Evolutionary conservation across 192 early-diverging fungal species (phyloP), one percentile per base, ranked within the genome.

Genomic region (Gigaspora rosea): DNA sequence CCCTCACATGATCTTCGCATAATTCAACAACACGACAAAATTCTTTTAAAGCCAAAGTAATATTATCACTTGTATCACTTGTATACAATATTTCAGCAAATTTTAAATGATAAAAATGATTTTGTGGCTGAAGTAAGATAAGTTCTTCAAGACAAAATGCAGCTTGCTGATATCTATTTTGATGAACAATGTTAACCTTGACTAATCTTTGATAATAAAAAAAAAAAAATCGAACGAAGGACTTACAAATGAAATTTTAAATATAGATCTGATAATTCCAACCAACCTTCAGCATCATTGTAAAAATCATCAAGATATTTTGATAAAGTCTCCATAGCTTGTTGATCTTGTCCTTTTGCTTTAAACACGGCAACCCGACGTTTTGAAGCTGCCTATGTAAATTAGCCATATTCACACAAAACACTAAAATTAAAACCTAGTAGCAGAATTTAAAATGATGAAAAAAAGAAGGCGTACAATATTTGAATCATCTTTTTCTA

Each of bases 131-230:
- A 57, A 94, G 87, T 73, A 99, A 70, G 63, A 99, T 86, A n/a
- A 95, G 80, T 82, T 99, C 97, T 80, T 99, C 97, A 59, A 92
- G 79, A 78, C 95, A 96, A 79, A 93, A 98, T 15, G 90, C 91
- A 7, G 97, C 96, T 83, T 96, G 94, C 75, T 89, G 80, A 79
- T 93, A 92, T 75, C 85, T 86, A 56, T 57, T 18, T 54, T 54
- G n/a, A 50, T 33, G 0, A 54, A 36, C 2, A 41, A 41, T 7
- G 41, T 41, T 41, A 41, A 7, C 7, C 41, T 41, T 41, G 27
- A 27, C 27, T 27, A 41, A 41, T 41, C 41, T 6, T 41, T 41
- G 41, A 27, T 27, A 22, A 62, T 20, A 20, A 54, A 3, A 10
- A 59, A 41, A 2, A 16, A 33, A 47, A 51, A 35, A n/a, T 47